Conservation (phyloP, 2,329 filamentous ascomycete genomes). For the Fusarium subtropicale region DNA sequence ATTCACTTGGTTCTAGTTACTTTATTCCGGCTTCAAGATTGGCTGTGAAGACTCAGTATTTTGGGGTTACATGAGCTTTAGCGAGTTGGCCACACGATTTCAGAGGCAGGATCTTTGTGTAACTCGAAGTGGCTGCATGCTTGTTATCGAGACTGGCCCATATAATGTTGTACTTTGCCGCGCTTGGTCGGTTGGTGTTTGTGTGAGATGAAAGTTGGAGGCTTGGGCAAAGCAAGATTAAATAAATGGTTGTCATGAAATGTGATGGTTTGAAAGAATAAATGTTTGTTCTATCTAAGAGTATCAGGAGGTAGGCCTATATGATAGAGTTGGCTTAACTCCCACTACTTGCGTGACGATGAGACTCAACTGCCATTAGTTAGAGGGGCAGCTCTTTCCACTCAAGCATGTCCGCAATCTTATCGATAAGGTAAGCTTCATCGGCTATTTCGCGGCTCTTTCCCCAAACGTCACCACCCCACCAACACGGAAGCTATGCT, state of each 20-base stretch:
- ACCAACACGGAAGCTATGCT: conserved; percentile 34
- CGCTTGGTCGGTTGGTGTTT: background rate
- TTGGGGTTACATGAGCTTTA: conserved; percentile 18
- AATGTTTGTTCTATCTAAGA: background rate
- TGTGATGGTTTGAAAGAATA: background rate
- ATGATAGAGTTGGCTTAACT: background rate
- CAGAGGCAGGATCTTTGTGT: conserved; percentile 16
- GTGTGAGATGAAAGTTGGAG: background rate
- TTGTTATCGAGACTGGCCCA: background rate
- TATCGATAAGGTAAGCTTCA: conserved; percentile 16
- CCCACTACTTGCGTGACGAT: background rate
- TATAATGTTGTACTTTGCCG: conserved; percentile 7
- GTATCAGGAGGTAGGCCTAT: background rate
- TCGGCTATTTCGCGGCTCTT: conserved; percentile 36
- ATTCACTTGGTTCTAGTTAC: background rate
- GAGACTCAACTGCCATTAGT: conserved; percentile 8
- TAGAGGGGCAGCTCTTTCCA: conserved; percentile 28
- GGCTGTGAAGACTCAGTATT: conserved; percentile 1
- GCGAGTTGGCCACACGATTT: conserved; percentile 16
- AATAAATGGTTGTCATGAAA: background rate
- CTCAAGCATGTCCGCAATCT: background rate
- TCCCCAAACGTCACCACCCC: conserved; percentile 37
- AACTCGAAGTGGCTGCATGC: conserved; percentile 3
- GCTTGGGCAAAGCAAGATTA: background rate
- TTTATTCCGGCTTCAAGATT: conserved; percentile 4